phyloP scores from a whole-genome alignment of 176 grass and related monocot species.

The Triticum timopheevii region DNA sequence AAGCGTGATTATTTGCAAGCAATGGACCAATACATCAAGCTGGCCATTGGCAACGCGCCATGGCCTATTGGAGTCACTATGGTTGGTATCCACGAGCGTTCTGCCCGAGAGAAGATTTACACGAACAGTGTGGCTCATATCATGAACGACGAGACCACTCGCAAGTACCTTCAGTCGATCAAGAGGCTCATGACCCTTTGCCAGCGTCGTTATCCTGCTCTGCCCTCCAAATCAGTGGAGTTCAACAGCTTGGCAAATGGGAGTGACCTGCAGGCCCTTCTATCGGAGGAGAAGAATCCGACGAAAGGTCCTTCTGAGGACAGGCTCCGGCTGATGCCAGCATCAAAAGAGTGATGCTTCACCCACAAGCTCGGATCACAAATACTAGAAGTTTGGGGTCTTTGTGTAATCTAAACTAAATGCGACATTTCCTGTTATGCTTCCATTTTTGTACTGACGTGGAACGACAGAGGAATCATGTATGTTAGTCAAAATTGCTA shows the following conservation, averaged over 20 bases:
- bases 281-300: slow-evolving; percentile 44
- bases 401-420: slow-evolving; percentile 26
- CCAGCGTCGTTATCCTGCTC: slow-evolving; percentile 69
- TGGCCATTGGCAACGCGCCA: slow-evolving; percentile 88
- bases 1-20: slow-evolving; percentile 89
- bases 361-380: slow-evolving; percentile 16
- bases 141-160: slow-evolving; percentile 93
- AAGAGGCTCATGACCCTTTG: slow-evolving; percentile 93
- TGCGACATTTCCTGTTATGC: background rate
- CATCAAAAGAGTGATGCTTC: slow-evolving; percentile 50
- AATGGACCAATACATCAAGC: slow-evolving; percentile 90
- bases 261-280: slow-evolving; percentile 80
- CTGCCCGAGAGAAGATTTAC: slow-evolving; percentile 82
- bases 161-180: slow-evolving; percentile 83
- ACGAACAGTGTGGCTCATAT: slow-evolving; percentile 89
- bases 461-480: background rate
- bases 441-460: slow-evolving; percentile 12
- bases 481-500: slow-evolving; percentile 31
- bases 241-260: slow-evolving; percentile 96
- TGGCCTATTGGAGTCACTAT: slow-evolving; percentile 98
- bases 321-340: slow-evolving; percentile 56
- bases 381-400: slow-evolving; percentile 16
- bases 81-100: slow-evolving; percentile 96
- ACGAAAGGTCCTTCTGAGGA: slow-evolving; percentile 34
- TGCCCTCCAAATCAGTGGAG: slow-evolving; percentile 86